A percentile compares a stretch with the other conserved stretches of the same genome.
These are phyloP conservation scores for Coemansia sp. DNA, from an alignment of 192 early-diverging fungal species.

Conservation along the genomic window DNA sequence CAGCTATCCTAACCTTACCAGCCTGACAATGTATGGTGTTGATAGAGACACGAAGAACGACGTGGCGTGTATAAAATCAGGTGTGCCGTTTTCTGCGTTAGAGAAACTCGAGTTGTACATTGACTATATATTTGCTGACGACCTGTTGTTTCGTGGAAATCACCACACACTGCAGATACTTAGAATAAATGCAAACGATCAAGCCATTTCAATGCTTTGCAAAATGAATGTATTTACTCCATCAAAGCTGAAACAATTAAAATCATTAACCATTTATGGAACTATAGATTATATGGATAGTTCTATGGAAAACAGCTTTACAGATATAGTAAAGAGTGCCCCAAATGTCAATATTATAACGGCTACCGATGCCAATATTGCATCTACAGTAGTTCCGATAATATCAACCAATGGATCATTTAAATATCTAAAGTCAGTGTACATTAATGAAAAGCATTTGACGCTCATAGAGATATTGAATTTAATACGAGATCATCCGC, in stretches of 20 bases:
- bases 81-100: slow-evolving; percentile 15
- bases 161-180: slow-evolving; percentile 1
- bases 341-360: neutral
- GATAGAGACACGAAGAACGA: neutral
- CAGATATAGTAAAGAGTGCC: neutral
- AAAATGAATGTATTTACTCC: neutral
- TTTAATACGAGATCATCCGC: neutral
- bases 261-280: neutral
- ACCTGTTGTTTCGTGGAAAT: slow-evolving; percentile 23
- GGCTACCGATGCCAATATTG: neutral
- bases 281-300: neutral
- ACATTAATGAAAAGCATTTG: neutral
- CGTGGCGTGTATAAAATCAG: neutral
- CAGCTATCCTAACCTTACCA: neutral
- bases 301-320: neutral
- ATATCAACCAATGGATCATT: neutral
- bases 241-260: neutral
- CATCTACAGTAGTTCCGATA: neutral
- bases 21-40: neutral
- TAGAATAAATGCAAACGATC: neutral
- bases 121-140: slow-evolving; percentile 16
- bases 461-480: neutral
- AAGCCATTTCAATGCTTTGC: slow-evolving; percentile 3
- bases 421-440: neutral
- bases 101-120: slow-evolving; percentile 2